phyloP scores from a whole-genome alignment of 2,329 filamentous ascomycete genomes.

The Xenosphaeropsis pyriputrescens region DNA sequence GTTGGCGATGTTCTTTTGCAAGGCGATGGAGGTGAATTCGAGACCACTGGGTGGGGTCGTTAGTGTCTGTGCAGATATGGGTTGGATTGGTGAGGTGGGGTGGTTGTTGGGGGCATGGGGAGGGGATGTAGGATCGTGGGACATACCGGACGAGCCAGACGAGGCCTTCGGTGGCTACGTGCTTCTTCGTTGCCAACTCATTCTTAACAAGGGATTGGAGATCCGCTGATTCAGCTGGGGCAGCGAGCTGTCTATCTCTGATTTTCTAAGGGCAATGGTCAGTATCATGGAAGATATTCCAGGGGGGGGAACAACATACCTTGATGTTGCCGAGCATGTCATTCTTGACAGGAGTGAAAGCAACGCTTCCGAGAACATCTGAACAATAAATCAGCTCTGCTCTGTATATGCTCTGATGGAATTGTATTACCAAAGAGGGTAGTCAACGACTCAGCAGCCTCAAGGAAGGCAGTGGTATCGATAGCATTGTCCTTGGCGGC shows the following conservation, averaged over 20 bases:
- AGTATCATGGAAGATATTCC: neutral
- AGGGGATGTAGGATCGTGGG: conserved; percentile 4
- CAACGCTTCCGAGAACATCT: conserved; percentile 54
- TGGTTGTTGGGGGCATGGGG: neutral
- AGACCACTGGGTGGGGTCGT: conserved; percentile 51
- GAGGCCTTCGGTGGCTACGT: conserved; percentile 76
- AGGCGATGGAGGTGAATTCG: conserved; percentile 80
- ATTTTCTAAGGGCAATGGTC: conserved; percentile 52
- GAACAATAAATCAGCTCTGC: neutral
- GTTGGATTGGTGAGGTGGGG: neutral
- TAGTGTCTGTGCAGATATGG: neutral
- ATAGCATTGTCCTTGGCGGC: conserved; percentile 62
- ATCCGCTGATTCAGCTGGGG: conserved; percentile 65
- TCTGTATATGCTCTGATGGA: no score
- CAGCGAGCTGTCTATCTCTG: conserved; percentile 63
- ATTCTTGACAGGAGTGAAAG: conserved; percentile 80
- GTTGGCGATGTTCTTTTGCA: conserved; percentile 62
- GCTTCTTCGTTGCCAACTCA: conserved; percentile 82
- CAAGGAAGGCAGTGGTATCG: conserved; percentile 74
- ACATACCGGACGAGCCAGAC: conserved; percentile 78
- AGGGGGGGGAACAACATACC: conserved; percentile 30
- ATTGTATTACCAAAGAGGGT: conserved; percentile 60
- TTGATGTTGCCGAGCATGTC: conserved; percentile 89
- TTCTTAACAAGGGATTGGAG: conserved; percentile 75
- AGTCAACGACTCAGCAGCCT: conserved; percentile 75